Conservation (phyloP, 2,329 filamentous ascomycete genomes). For the Colletotrichum truncatum region DNA sequence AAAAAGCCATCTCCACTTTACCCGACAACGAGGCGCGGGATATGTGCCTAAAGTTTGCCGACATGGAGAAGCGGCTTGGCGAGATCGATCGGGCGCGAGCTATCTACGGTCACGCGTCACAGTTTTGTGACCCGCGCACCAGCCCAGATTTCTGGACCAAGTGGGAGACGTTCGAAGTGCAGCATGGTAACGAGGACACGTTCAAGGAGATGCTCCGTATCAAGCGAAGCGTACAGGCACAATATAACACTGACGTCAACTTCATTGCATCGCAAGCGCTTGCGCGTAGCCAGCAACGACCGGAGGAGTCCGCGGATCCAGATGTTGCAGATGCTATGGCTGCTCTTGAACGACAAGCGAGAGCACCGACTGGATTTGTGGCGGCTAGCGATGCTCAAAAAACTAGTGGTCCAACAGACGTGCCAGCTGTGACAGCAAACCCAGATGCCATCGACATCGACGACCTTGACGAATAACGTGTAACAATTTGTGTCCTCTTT, state of each 20-base stretch:
- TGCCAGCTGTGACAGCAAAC: slow-evolving; percentile 66
- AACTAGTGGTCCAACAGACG: slow-evolving; percentile 56
- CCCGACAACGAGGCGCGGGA: slow-evolving; percentile 93
- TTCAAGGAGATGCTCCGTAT: slow-evolving; percentile 99
- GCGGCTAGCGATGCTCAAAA: slow-evolving; percentile 81
- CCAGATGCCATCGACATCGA: slow-evolving; percentile 89
- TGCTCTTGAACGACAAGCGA: slow-evolving; percentile 86
- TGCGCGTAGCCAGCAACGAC: slow-evolving; percentile 76
- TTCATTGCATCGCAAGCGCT: slow-evolving; percentile 97
- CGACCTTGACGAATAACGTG: slow-evolving; percentile 69
- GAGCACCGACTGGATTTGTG: slow-evolving; percentile 90
- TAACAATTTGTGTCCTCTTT: not conserved
- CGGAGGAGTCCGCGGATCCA: slow-evolving; percentile 48
- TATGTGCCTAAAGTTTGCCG: slow-evolving; percentile 99
- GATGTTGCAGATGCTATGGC: slow-evolving; percentile 85
- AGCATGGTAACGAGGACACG: slow-evolving; percentile 98
- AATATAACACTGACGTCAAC: slow-evolving; percentile 99
- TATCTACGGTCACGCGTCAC: slow-evolving; percentile 95
- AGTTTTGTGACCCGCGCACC: slow-evolving; percentile 95
- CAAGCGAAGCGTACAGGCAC: slow-evolving; percentile 95
- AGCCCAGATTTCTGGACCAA: slow-evolving; percentile 93
- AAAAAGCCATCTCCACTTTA: slow-evolving; percentile 91
- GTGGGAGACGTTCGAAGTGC: slow-evolving; percentile 97
- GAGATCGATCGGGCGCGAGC: slow-evolving; percentile 95
- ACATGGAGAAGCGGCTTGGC: slow-evolving; percentile 91